Conservation (phyloP, 164 flowering plant genomes). For the Aristolochia contorta region DNA sequence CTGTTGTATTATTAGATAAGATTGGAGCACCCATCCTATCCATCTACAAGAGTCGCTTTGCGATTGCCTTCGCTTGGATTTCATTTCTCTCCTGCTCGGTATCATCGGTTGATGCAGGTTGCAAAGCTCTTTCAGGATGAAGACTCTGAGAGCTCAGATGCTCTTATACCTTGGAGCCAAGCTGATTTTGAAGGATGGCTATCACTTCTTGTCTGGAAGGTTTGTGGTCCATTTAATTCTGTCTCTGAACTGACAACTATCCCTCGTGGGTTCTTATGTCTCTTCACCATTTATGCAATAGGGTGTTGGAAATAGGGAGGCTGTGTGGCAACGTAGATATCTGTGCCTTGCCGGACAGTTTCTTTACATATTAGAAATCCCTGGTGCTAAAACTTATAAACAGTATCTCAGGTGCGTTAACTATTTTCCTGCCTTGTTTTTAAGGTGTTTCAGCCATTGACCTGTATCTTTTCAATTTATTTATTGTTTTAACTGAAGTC, state of each 20-base stretch:
- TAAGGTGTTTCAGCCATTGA: no score
- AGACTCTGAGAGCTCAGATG: conserved; percentile 30
- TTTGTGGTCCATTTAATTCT: conserved; percentile 10
- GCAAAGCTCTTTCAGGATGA: conserved; percentile 66
- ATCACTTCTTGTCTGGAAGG: conserved; percentile 79
- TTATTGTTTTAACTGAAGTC: no score
- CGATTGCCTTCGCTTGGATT: conserved; percentile 76
- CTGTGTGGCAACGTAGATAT: conserved; percentile 88
- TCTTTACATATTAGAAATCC: conserved; percentile 74
- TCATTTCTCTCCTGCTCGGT: conserved; percentile 96
- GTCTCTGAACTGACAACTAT: not conserved
- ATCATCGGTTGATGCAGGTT: conserved; percentile 88
- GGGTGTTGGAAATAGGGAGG: conserved; percentile 96
- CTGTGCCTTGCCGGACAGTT: conserved; percentile 77
- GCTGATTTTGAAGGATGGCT: conserved; percentile 97
- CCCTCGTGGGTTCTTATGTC: not conserved
- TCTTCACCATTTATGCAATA: conserved; percentile 16
- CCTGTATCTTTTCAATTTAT: no score
- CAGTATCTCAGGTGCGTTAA: conserved; percentile 55
- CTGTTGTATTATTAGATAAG: conserved; percentile 24
- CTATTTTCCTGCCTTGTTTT: no score
- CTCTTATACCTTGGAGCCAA: conserved; percentile 65
- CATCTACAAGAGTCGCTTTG: conserved; percentile 76
- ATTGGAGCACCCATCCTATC: conserved; percentile 61
- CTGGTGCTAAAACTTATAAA: conserved; percentile 70